Evolutionary conservation across 306 rosid species (phyloP), one percentile per base, ranked within the genome.

Genomic region (Dicorynia guianensis): DNA sequence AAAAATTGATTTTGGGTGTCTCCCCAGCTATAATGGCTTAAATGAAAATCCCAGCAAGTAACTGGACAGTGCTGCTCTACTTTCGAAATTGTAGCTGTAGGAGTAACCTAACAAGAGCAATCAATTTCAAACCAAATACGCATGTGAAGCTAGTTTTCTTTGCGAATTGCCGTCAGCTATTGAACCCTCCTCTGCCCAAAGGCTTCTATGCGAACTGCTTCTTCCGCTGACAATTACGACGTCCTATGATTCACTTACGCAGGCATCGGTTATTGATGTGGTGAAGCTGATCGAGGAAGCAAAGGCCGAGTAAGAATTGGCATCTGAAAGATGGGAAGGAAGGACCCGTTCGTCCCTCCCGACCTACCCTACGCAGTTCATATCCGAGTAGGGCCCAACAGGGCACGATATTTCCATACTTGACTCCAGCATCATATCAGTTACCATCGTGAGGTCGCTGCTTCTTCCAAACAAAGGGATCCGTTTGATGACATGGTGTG

Each of bases 131-230:
- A 0, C 62, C 78, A 1, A 44, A 58, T 0, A 63, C 81, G 1
- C 56, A 75, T 46, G 36, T 88, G 15, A 84, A 78, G 71, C 76
- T 90, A 0, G 90, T 89, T 2, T 89, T 93, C 88, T 87, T 90
- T 13, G 96, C 96, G 1, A 93, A 90, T 67, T 87, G 96, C n/a
- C 91, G 98, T 3, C 81, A 82, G 0, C 72, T 89, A 0, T 11
- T 87, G 84, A 61, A 90, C 63, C 96, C 96, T 59, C 89, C 95
- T 1, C 73, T 90, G 42, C 90, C 98, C 3, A 11, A 78, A 5
- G 98, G 96, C 18, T 90, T 93, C 88, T 93, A 93, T 18, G 98
- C 95, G 0, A 93, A 93, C 54, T 90, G 98, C 40, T 89, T 93
- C 90, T 93, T 93, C 98, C 96, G 0, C 89, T 90, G 46, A 79